These are phyloP conservation scores for Russula sp. DNA, from an alignment of 768 basidiomycete genomes.

Conservation along the genomic window DNA sequence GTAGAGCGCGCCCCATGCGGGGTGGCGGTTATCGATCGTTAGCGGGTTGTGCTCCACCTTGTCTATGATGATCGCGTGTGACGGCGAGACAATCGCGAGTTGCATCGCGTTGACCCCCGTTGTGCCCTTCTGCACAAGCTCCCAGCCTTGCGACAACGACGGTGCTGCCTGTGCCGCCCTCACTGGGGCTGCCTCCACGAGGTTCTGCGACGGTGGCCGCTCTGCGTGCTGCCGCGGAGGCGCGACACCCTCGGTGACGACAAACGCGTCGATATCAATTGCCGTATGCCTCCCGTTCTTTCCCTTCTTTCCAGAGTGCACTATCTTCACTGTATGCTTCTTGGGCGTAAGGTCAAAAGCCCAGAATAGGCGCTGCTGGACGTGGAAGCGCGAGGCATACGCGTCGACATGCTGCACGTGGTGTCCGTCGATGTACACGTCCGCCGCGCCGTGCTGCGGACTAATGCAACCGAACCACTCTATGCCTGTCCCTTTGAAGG, in stretches of 20 bases:
- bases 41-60: slow-evolving; percentile 85
- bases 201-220: slow-evolving; percentile 19
- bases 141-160: slow-evolving; percentile 38
- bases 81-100: slow-evolving; percentile 57
- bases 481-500: slow-evolving; percentile 67
- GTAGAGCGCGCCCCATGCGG: slow-evolving; percentile 76
- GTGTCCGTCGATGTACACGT: slow-evolving; percentile 54
- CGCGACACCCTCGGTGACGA: slow-evolving; percentile 46
- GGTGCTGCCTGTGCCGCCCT: slow-evolving; percentile 10
- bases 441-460: slow-evolving; percentile 46
- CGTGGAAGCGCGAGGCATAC: slow-evolving; percentile 33
- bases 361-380: slow-evolving; percentile 65
- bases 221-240: neutral
- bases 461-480: slow-evolving; percentile 71
- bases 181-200: slow-evolving; percentile 20
- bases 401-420: slow-evolving; percentile 42
- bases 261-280: slow-evolving; percentile 59
- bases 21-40: slow-evolving; percentile 56
- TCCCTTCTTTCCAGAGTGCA: slow-evolving; percentile 44
- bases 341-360: slow-evolving; percentile 44
- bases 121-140: slow-evolving; percentile 54
- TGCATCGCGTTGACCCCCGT: slow-evolving; percentile 82
- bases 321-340: slow-evolving; percentile 58
- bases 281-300: slow-evolving; percentile 33
- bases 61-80: slow-evolving; percentile 69